These are phyloP conservation scores for Heterobasidion irregulare DNA, from an alignment of 1,284 basidiomycete species.

Conservation along the genomic window DNA sequence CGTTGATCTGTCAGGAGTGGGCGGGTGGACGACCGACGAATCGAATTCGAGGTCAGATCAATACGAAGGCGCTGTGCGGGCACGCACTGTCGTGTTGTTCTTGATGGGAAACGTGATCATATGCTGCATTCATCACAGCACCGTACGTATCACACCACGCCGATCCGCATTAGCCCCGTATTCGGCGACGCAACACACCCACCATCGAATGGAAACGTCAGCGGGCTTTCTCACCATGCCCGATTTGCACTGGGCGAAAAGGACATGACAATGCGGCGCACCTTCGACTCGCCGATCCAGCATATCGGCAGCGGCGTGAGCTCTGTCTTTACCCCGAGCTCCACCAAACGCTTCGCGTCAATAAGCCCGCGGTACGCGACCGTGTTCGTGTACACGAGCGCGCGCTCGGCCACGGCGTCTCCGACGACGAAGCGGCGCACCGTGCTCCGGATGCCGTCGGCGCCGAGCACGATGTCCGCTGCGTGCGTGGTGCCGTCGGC, in stretches of 20 bases:
- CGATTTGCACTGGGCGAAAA: neutral
- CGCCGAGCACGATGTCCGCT: constrained; percentile 38
- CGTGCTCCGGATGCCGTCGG: constrained; percentile 39
- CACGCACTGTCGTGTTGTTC: constrained; percentile 27
- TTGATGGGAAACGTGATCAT: constrained; percentile 50
- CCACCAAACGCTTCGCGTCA: constrained; percentile 22
- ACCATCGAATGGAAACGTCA: too few species aligned
- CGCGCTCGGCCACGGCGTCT: constrained; percentile 13
- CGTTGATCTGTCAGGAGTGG: constrained; percentile 32
- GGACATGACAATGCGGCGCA: constrained; percentile 11
- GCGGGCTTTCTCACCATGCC: too few species aligned
- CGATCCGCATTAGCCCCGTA: too few species aligned
- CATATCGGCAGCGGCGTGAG: constrained; percentile 26
- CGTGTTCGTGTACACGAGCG: constrained; percentile 31
- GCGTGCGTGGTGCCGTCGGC: constrained; percentile 33
- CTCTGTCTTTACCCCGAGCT: constrained; percentile 29
- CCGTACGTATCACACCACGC: too few species aligned
- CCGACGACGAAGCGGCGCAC: constrained; percentile 27
- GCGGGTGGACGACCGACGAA: neutral
- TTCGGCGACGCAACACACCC: too few species aligned
- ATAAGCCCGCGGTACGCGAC: constrained; percentile 36
- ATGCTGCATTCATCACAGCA: constrained; percentile 29
- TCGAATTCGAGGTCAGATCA: too few species aligned
- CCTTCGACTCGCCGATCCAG: constrained; percentile 36
- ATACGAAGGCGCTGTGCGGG: too few species aligned